These are phyloP conservation scores for Lupinus albus DNA, from an alignment of 306 rosid species.

Conservation along the genomic window DNA sequence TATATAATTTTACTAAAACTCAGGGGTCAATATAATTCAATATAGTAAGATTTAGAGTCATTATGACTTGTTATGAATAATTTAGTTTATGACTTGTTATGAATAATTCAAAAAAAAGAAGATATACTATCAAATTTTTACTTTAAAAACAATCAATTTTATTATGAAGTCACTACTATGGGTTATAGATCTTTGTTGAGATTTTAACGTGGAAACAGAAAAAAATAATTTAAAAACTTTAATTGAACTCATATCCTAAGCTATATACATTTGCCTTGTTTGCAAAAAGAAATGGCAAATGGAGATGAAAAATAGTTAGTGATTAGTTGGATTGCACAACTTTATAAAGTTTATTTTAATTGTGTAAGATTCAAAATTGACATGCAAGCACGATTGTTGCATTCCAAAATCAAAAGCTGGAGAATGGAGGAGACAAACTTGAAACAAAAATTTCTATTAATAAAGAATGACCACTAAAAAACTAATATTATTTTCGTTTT, in stretches of 20 bases:
- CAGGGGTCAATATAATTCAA: too few species aligned
- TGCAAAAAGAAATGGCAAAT: slow-evolving; percentile 10
- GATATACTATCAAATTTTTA: too few species aligned
- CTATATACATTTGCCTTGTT: not conserved
- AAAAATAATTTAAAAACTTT: not conserved
- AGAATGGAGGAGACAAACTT: slow-evolving; percentile 6
- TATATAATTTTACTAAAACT: too few species aligned
- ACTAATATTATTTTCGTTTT: not conserved
- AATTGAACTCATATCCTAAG: not conserved
- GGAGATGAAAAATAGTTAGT: slow-evolving; percentile 3
- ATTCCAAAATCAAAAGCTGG: slow-evolving; percentile 18
- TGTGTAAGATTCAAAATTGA: slow-evolving; percentile 5
- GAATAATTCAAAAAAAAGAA: too few species aligned
- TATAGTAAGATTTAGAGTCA: too few species aligned
- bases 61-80: too few species aligned
- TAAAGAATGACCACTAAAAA: slow-evolving; percentile 11
- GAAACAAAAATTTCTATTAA: not conserved
- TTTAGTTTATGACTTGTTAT: too few species aligned
- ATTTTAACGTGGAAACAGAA: slow-evolving; percentile 1
- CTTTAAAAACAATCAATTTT: not conserved
- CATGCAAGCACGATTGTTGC: slow-evolving; percentile 31
- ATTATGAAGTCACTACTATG: not conserved
- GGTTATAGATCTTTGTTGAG: not conserved
- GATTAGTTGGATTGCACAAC: slow-evolving; percentile 27
- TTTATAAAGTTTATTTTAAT: slow-evolving; percentile 7